These are phyloP conservation scores for Ephemerocybe angulata DNA, from an alignment of 768 basidiomycete species.

Conservation along the genomic window DNA sequence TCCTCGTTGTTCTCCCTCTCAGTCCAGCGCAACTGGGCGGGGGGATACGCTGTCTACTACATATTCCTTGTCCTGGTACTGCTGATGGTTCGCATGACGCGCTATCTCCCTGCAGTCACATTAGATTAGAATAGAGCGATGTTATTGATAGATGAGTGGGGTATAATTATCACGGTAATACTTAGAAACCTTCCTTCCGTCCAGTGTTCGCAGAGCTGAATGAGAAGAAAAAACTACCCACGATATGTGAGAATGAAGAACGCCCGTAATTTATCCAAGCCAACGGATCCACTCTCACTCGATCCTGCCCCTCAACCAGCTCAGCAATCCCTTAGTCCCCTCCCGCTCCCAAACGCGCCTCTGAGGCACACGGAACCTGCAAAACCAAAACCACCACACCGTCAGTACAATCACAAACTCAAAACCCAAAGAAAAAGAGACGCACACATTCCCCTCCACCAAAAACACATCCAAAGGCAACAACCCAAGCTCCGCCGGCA, in stretches of 20 bases:
- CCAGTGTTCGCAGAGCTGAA: no score
- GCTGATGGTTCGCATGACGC: slow-evolving; percentile 22
- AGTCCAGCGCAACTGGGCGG: slow-evolving; percentile 37
- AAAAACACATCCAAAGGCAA: slow-evolving; percentile 76
- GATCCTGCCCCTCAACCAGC: slow-evolving; percentile 73
- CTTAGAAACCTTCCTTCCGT: no score
- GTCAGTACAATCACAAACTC: neutral
- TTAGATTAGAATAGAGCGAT: neutral
- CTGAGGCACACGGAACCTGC: slow-evolving; percentile 77
- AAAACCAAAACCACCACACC: neutral
- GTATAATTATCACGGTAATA: no score
- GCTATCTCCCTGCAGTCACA: neutral
- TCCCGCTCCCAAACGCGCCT: slow-evolving; percentile 84
- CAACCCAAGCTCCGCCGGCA: slow-evolving; percentile 68
- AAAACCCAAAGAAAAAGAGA: slow-evolving; percentile 15
- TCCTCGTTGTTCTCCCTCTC: slow-evolving; percentile 58
- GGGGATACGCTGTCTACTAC: slow-evolving; percentile 44
- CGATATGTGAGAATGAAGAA: no score
- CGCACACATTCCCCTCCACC: slow-evolving; percentile 83
- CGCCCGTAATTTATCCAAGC: no score
- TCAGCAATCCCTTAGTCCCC: slow-evolving; percentile 76
- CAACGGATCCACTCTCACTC: no score
- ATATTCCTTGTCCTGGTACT: slow-evolving; percentile 24
- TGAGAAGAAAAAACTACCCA: no score
- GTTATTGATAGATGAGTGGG: neutral